phyloP scores from a whole-genome alignment of 345 rosid genomes.

The Syzygium grande region DNA sequence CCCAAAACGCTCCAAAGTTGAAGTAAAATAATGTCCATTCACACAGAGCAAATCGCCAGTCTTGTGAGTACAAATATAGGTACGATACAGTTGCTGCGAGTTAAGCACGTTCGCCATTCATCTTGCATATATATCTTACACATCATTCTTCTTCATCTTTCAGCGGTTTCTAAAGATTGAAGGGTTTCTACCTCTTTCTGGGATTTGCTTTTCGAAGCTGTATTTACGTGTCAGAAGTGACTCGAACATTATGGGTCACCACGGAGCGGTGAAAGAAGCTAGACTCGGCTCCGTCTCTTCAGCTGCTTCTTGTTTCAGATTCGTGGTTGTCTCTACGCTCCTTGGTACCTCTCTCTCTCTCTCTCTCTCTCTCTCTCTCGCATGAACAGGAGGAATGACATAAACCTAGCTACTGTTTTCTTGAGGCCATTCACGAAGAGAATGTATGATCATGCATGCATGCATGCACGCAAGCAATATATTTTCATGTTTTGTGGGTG shows the following conservation, averaged over 20 bases:
- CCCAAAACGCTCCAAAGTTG: not conserved
- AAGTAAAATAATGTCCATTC: not conserved
- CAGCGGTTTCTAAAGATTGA: not conserved
- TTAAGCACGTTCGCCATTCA: not conserved
- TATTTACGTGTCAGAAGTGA: not conserved
- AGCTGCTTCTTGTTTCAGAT: not conserved
- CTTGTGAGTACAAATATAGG: not conserved
- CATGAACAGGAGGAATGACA: not conserved
- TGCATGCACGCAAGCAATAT: not conserved
- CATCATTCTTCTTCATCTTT: not conserved
- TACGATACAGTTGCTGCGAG: not conserved
- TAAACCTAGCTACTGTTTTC: not conserved
- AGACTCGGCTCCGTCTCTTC: not conserved
- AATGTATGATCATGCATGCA: not conserved
- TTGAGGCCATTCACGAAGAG: not conserved
- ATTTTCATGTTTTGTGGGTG: not conserved
- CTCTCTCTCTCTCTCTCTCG: not conserved
- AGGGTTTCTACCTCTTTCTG: not conserved
- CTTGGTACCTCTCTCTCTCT: not conserved
- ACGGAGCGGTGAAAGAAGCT: not conserved
- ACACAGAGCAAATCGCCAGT: not conserved
- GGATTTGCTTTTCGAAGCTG: not conserved
- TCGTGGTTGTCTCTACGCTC: not conserved
- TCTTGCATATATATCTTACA: not conserved
- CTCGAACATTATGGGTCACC: not conserved